Evolutionary conservation across 306 rosid genomes (phyloP).

Genomic region (Cucurbita moschata): DNA sequence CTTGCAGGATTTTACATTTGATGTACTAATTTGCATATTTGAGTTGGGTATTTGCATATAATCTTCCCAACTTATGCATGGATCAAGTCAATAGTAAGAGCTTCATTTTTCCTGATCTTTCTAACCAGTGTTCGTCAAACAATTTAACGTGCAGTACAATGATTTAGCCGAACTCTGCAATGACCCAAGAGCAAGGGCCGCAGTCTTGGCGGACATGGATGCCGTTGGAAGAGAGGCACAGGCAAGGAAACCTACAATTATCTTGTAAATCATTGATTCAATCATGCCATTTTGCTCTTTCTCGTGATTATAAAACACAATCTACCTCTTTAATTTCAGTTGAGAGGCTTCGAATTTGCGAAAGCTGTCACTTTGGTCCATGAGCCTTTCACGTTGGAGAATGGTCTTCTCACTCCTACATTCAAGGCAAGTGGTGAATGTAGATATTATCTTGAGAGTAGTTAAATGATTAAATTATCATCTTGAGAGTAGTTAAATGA

Average conservation of each 20-base stretch:
- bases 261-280: not conserved
- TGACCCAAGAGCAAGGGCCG: slow-evolving; percentile 67
- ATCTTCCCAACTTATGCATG: not conserved
- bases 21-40: too few relatives aligned
- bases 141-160: slow-evolving; percentile 35
- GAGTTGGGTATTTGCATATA: not conserved
- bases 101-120: not conserved
- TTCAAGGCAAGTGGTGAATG: slow-evolving; percentile 51
- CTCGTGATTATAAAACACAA: not conserved
- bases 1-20: too few relatives aligned
- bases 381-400: slow-evolving; percentile 80
- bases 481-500: not conserved
- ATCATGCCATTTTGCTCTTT: not conserved
- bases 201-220: slow-evolving; percentile 86
- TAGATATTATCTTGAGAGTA: not conserved
- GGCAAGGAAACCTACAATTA: slow-evolving; percentile 21
- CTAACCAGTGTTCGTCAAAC: slow-evolving; percentile 8
- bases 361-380: slow-evolving; percentile 59
- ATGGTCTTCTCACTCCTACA: slow-evolving; percentile 85
- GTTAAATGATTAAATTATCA: not conserved
- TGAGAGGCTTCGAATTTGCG: slow-evolving; percentile 89
- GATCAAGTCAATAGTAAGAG: not conserved
- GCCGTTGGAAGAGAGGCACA: slow-evolving; percentile 74
- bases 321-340: slow-evolving; percentile 29
- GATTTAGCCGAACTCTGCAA: slow-evolving; percentile 58